Conservation (phyloP, 2,329 filamentous ascomycete genomes). For the Xylaria sp. region DNA sequence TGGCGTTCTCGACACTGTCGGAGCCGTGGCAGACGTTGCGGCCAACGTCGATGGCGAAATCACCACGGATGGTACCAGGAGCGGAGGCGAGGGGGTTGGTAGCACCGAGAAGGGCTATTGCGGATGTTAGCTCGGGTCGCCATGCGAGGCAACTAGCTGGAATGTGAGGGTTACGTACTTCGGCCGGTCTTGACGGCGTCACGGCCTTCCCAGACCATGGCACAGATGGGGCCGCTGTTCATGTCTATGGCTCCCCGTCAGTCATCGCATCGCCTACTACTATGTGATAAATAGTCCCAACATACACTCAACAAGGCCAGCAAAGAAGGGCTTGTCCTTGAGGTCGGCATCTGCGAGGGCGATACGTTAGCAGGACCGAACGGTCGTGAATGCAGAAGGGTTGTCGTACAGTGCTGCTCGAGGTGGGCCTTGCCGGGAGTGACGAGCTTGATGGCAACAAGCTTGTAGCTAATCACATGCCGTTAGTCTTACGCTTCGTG, state of each 20-base stretch:
- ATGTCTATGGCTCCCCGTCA: constrained; percentile 73
- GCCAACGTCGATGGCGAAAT: constrained; percentile 87
- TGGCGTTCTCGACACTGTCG: constrained; percentile 96
- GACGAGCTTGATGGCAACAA: constrained; percentile 95
- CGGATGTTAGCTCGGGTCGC: constrained; percentile 27
- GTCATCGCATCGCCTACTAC: not conserved
- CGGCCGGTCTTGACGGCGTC: constrained; percentile 99
- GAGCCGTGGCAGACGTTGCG: constrained; percentile 99
- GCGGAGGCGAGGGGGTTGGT: constrained; percentile 97
- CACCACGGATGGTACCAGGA: constrained; percentile 97
- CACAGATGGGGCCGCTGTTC: constrained; percentile 94
- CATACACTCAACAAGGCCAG: constrained; percentile 89
- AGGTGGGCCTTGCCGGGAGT: constrained; percentile 92
- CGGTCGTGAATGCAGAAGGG: constrained; percentile 5
- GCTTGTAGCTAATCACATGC: constrained; percentile 80
- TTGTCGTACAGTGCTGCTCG: constrained; percentile 86
- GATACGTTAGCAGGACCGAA: constrained; percentile 45
- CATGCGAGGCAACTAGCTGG: constrained; percentile 1
- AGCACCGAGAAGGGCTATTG: constrained; percentile 86
- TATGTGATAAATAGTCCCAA: constrained; percentile 34
- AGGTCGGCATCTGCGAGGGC: constrained; percentile 77
- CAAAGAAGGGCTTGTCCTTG: constrained; percentile 95
- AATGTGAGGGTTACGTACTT: constrained; percentile 63
- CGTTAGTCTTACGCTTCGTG: constrained; percentile 35
- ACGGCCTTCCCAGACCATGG: constrained; percentile 99